Base-by-base conservation (phyloP, 83 land plant species). In the Picea engelmannii region DNA sequence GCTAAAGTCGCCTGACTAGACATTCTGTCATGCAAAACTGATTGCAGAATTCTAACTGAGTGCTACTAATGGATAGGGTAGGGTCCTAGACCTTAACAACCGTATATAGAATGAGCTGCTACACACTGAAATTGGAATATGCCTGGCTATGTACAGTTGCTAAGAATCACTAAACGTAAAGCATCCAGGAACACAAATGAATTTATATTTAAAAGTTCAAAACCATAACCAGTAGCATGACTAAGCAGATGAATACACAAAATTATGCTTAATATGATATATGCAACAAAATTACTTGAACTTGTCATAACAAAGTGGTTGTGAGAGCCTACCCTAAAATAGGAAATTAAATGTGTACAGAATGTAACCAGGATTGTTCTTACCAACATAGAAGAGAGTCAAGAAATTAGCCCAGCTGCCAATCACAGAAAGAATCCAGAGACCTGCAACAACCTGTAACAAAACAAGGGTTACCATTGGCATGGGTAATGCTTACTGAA, bases 361-460 rank as follows among this genome's bases (percentile, higher is more conserved):
- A 69, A 17, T 6, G 21, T 6, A 16, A 20, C 17, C 17, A 42
- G 7, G 23, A 11, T 20, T 21, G n/a, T 4, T 62, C 66, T 81
- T 82, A 89, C 94, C 79, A 64, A 92, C 79, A 76, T 92, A 89
- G 71, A 89, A 81, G 78, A 92, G 81, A 31, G 92, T 87, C 84
- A 92, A 38, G 84, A 92, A 92, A 76, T 84, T 86, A 75, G 79
- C 84, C 76, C 87, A 87, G 55, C 84, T 88, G 2, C 92, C 90
- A 74, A 90, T 35, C 38, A 86, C 44, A 58, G 94, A 92, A 4
- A 92, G 78, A 62, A 92, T 8, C 91, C 90, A 89, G 25, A 92
- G 81, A 87, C 88, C 92, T 91, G 83, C n/a, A 17, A 63, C 5
- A 59, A 87, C 88, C 92, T 91, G 83, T 31, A 17, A 63, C 5